Percentiles rank a stretch among this genome's conserved stretches.
These are phyloP conservation scores for Reticulascus tulasneorum DNA, from an alignment of 2,329 filamentous ascomycete species.

Conservation along the genomic window DNA sequence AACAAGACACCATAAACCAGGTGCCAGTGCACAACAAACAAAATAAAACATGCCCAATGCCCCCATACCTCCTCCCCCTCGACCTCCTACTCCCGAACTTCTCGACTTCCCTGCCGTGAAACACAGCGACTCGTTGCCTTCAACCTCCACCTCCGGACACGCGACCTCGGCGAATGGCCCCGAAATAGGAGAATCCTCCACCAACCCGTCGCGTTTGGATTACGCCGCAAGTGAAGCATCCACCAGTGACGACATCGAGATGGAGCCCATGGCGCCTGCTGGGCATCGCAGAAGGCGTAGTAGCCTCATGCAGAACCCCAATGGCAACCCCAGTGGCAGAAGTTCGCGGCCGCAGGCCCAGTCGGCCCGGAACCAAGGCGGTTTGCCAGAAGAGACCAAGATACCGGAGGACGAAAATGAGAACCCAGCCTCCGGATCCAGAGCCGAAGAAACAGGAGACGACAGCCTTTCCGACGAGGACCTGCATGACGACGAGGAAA, in stretches of 20 bases:
- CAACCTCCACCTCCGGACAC: conserved; percentile 9
- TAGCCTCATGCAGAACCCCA: conserved; percentile 43
- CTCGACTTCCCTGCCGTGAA: too few relatives aligned
- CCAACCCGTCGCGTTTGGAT: not conserved
- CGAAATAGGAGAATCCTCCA: conserved; percentile 6
- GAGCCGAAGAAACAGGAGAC: conserved; percentile 35
- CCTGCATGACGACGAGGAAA: conserved; percentile 82
- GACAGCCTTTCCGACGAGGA: conserved; percentile 68
- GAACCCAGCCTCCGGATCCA: conserved; percentile 19
- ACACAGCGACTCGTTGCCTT: too few relatives aligned
- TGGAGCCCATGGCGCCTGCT: conserved; percentile 45
- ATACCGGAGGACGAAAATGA: conserved; percentile 38
- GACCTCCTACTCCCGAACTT: too few relatives aligned
- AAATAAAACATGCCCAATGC: too few relatives aligned
- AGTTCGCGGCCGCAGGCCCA: conserved; percentile 21
- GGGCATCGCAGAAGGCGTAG: conserved; percentile 54
- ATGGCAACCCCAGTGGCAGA: conserved; percentile 17
- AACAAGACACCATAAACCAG: too few relatives aligned
- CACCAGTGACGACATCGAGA: conserved; percentile 45
- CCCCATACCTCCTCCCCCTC: too few relatives aligned
- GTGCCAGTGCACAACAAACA: too few relatives aligned
- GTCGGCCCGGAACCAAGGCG: conserved; percentile 23
- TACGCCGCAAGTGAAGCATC: not conserved
- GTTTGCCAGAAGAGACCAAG: conserved; percentile 37
- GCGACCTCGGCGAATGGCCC: conserved; percentile 5